Evolutionary conservation across 495 filamentous ascomycete species (phyloP).

Genomic region (Daldinia concentrica): DNA sequence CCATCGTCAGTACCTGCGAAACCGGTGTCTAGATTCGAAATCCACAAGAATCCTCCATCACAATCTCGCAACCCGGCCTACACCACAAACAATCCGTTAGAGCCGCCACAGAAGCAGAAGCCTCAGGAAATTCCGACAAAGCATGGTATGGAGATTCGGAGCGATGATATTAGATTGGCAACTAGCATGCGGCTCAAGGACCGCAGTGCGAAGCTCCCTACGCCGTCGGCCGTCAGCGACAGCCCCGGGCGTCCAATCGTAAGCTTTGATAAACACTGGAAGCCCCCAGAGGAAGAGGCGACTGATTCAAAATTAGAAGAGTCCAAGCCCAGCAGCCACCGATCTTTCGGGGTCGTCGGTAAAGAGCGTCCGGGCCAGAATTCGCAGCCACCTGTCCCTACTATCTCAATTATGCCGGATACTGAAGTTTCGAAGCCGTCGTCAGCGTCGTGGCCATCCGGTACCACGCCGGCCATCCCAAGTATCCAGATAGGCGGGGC

Average conservation of each 20-base stretch:
- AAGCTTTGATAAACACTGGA: conserved; percentile 88
- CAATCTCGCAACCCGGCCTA: conserved; percentile 80
- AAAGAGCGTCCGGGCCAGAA: conserved; percentile 45
- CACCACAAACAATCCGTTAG: conserved; percentile 64
- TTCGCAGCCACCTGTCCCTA: conserved; percentile 58
- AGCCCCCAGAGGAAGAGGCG: conserved; percentile 65
- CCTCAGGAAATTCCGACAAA: conserved; percentile 59
- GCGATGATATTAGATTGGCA: conserved; percentile 87
- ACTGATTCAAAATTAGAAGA: conserved; percentile 64
- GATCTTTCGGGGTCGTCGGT: conserved; percentile 41
- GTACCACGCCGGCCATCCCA: conserved; percentile 49
- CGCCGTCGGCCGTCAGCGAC: conserved; percentile 86
- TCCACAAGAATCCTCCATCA: conserved; percentile 78
- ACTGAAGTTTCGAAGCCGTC: conserved; percentile 49
- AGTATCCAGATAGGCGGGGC: conserved; percentile 53
- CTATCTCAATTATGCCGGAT: conserved; percentile 68
- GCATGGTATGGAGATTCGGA: conserved; percentile 81
- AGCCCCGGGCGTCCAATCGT: conserved; percentile 87
- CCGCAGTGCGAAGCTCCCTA: conserved; percentile 84
- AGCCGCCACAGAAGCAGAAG: conserved; percentile 47
- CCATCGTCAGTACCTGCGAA: conserved; percentile 52
- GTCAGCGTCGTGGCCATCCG: conserved; percentile 38
- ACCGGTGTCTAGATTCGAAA: conserved; percentile 72
- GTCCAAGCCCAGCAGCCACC: conserved; percentile 45
- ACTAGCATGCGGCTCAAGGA: conserved; percentile 89